Evolutionary conservation across 116 monocot species (phyloP).

Genomic region (Dioscorea cayenensis): DNA sequence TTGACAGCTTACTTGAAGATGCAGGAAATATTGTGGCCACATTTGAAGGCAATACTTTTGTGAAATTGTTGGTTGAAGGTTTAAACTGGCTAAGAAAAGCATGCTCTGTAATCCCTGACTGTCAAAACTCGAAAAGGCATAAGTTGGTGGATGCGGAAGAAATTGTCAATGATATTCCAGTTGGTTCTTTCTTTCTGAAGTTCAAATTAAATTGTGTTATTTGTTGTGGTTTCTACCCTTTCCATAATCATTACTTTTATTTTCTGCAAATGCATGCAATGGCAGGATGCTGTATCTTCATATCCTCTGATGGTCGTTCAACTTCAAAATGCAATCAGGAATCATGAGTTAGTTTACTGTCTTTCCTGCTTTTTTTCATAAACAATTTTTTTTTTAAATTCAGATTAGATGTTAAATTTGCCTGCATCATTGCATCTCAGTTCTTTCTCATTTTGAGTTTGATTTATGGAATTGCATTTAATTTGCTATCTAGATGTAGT

Average conservation of each 20-base stretch:
- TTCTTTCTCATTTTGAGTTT: no score
- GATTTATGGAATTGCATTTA: neutral
- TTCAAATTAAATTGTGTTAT: neutral
- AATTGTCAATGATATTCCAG: slow-evolving; percentile 46
- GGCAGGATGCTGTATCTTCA: slow-evolving; percentile 37
- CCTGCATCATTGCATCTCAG: neutral
- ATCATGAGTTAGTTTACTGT: slow-evolving; percentile 42
- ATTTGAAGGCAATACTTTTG: slow-evolving; percentile 26
- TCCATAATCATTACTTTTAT: neutral
- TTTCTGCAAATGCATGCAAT: slow-evolving; percentile 4
- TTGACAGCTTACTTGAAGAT: slow-evolving; percentile 46
- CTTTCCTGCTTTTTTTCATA: neutral
- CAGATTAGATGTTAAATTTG: neutral
- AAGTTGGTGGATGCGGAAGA: slow-evolving; percentile 42
- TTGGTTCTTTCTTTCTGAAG: slow-evolving; percentile 5
- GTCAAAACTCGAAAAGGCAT: slow-evolving; percentile 24
- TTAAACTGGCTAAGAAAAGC: slow-evolving; percentile 40
- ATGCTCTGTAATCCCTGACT: slow-evolving; percentile 18
- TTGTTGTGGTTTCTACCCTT: neutral
- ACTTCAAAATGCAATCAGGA: slow-evolving; percentile 47
- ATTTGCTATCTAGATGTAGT: neutral
- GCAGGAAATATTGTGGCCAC: slow-evolving; percentile 13
- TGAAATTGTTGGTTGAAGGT: slow-evolving; percentile 21
- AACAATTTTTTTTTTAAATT: neutral
- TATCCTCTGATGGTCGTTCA: slow-evolving; percentile 40